Base-by-base conservation (phyloP, 306 rosid genomes). In the Psophocarpus tetragonolobus region DNA sequence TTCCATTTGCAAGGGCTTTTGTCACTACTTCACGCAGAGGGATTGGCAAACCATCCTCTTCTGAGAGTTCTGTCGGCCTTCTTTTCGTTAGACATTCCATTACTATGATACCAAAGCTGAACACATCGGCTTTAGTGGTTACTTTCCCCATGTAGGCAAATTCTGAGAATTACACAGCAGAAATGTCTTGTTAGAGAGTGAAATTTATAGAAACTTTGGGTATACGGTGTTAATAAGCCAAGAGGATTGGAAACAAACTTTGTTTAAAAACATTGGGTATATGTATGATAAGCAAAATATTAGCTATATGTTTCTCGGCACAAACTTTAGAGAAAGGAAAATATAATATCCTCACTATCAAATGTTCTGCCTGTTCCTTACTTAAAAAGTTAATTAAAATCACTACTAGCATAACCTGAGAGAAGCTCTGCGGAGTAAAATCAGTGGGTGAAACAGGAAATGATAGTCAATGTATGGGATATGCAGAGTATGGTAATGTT, bases 81-180 rank as follows among this genome's bases (percentile, higher is more conserved):
- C 77, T 85, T 77, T 77, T 87, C 71, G 93, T 91, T n/a, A 93
- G 86, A 57, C 91, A 79, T 82, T 91, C 98, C 95, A 91, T 93
- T 72, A 91, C 61, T 65, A 88, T 84, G 76, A 85, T 79, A 1
- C 97, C 98, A 26, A 89, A 91, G 90, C 98, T 88, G 92, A 89
- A 91, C 74, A 93, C 86, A 1, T 91, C 98, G 23, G 78, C 93
- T 77, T 93, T 93, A 20, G 95, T 80, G 1, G 91, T 88, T 76
- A 85, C 85, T 75, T 87, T 91, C 73, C 89, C 82, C 86, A 85
- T 89, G 85, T 89, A 93, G 2, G 97, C 95, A 61, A 85, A 79
- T 91, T 93, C 98, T 93, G 92, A 15, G 26, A 73, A 75, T 89
- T 77, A 75, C 64, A 66, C 66, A 74, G 67, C 26, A 51, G 27